phyloP scores from a whole-genome alignment of 202 grass and related monocot species.

The Schoenoplectus tabernaemontani region DNA sequence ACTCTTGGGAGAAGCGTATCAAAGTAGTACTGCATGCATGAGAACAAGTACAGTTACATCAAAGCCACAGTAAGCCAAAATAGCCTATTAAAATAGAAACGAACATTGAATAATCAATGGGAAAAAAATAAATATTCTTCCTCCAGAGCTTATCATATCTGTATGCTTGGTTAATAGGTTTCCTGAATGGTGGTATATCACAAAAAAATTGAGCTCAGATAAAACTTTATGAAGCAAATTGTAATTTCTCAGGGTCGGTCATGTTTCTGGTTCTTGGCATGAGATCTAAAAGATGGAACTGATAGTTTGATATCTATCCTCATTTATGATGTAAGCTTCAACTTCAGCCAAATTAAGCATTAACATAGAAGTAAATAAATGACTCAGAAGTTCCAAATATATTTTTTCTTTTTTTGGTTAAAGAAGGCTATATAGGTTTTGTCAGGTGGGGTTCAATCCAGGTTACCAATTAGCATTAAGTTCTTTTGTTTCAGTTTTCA shows the following conservation, averaged over 20 bases:
- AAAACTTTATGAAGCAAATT: neutral
- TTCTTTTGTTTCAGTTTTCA: constrained; percentile 1
- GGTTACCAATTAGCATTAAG: neutral
- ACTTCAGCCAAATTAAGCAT: neutral
- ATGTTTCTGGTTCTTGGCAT: neutral
- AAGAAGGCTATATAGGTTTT: neutral
- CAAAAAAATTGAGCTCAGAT: neutral
- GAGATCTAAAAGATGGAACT: neutral
- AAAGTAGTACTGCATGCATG: constrained; percentile 73
- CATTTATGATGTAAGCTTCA: neutral
- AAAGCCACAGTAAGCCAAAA: neutral
- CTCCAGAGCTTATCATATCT: neutral
- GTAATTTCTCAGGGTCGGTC: neutral
- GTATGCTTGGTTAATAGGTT: neutral
- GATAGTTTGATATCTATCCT: neutral
- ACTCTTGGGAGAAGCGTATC: constrained; percentile 86
- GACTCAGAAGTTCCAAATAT: neutral
- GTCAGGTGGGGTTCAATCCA: neutral
- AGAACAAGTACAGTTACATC: constrained; percentile 5
- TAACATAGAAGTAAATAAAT: neutral
- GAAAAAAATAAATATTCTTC: neutral
- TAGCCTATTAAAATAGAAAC: neutral
- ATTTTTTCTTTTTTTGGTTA: neutral
- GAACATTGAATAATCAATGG: neutral
- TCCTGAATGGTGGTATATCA: neutral